Evolutionary conservation across 2,329 filamentous ascomycete genomes (phyloP).

Genomic region (Nemania bipapillata): DNA sequence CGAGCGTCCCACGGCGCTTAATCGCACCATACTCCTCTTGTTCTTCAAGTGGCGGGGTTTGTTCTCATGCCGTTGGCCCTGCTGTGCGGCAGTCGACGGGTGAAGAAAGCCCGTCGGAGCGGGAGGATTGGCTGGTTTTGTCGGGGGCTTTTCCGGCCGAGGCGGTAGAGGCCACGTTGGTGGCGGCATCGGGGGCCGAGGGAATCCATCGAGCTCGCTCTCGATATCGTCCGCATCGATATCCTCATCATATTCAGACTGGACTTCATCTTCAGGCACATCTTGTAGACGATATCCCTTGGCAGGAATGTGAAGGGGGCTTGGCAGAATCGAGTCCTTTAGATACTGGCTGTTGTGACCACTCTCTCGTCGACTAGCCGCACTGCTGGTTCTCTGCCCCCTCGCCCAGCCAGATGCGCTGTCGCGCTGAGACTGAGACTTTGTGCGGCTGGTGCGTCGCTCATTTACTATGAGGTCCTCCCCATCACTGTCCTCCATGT

Average conservation of each 20-base stretch:
- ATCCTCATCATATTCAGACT: conserved; percentile 24
- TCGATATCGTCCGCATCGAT: conserved; percentile 30
- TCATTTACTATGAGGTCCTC: conserved; percentile 42
- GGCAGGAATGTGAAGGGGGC: conserved; percentile 29
- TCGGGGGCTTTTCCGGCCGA: conserved; percentile 16
- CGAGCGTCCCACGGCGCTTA: conserved; percentile 55
- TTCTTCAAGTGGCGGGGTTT: conserved; percentile 28
- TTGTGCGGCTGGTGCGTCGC: conserved; percentile 41
- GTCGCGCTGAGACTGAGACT: conserved; percentile 36
- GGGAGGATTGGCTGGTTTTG: conserved; percentile 4
- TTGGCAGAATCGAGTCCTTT: conserved; percentile 41
- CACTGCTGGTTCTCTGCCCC: conserved; percentile 14
- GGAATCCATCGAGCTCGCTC: conserved; percentile 23
- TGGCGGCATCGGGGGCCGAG: conserved; percentile 35
- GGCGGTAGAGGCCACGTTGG: conserved; percentile 35
- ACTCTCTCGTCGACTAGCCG: conserved; percentile 24
- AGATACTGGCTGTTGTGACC: conserved; percentile 27
- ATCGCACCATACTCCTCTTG: conserved; percentile 56
- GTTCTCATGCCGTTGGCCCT: conserved; percentile 23
- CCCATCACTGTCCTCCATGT: conserved; percentile 36
- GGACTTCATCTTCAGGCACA: conserved; percentile 35
- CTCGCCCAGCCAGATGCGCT: conserved; percentile 19
- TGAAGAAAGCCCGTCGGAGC: conserved; percentile 28
- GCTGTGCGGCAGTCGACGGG: conserved; percentile 40
- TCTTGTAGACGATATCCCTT: conserved; percentile 32